Percentiles rank a stretch among this genome's conserved stretches.
phyloP scores from a whole-genome alignment of 2,329 filamentous ascomycete genomes.

The Alternaria triticimaculans region DNA sequence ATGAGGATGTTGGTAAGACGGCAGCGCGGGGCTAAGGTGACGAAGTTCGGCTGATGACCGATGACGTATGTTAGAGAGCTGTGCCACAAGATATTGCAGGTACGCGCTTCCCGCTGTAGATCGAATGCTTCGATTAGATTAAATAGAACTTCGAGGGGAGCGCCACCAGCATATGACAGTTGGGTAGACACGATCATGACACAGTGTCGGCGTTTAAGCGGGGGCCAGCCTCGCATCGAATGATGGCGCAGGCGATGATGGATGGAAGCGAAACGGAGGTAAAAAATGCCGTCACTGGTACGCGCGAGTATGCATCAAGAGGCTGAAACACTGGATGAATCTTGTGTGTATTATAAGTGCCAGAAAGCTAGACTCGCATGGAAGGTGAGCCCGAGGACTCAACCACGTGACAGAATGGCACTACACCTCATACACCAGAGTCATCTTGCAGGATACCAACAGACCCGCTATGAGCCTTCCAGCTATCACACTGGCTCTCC shows the following conservation, averaged over 20 bases:
- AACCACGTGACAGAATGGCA: neutral
- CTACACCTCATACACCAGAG: conserved; percentile 28
- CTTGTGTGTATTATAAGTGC: neutral
- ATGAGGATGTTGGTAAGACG: neutral
- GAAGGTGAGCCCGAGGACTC: neutral
- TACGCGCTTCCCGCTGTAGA: neutral
- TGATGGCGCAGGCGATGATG: neutral
- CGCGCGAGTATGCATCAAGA: neutral
- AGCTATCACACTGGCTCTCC: conserved; percentile 14
- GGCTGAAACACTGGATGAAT: neutral
- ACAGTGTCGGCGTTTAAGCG: neutral
- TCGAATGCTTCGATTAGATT: neutral
- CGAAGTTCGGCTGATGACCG: neutral
- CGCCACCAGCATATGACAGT: neutral
- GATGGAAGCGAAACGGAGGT: neutral
- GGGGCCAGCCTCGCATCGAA: neutral
- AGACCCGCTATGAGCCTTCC: conserved; percentile 15
- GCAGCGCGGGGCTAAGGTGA: neutral
- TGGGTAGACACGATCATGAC: neutral
- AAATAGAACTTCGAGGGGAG: neutral
- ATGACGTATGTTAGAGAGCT: neutral
- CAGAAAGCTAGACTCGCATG: neutral
- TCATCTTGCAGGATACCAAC: conserved; percentile 35
- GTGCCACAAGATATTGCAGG: neutral
- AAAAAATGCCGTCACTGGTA: neutral